A percentile compares a stretch with the other conserved stretches of the same genome.
Evolutionary conservation across 2,329 filamentous ascomycete species (phyloP).

Genomic region (Trichophyton benhamiae): DNA sequence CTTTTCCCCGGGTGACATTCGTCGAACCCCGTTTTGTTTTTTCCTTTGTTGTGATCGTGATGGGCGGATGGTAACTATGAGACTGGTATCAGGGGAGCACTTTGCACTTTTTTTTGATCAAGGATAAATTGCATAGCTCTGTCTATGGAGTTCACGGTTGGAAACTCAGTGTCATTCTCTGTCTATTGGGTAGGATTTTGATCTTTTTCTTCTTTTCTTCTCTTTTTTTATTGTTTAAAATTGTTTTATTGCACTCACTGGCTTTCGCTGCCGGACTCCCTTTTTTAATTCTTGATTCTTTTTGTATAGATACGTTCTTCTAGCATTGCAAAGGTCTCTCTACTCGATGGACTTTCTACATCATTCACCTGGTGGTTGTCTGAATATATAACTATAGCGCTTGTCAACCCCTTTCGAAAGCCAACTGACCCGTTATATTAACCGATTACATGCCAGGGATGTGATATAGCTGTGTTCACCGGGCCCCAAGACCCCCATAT

Average conservation of each 20-base stretch:
- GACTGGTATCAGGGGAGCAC: not conserved
- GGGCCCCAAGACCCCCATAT: not conserved
- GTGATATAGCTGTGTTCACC: not conserved
- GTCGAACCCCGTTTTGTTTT: not conserved
- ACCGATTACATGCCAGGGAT: not conserved
- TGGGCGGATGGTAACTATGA: not conserved
- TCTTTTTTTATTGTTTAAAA: no score
- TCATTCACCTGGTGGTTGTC: not conserved
- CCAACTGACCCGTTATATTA: not conserved
- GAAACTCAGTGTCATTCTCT: not conserved
- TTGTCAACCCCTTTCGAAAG: not conserved
- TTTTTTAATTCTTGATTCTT: no score
- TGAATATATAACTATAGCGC: not conserved
- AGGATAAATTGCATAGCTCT: not conserved
- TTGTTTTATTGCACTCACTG: not conserved
- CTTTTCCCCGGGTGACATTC: not conserved
- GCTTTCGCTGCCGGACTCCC: not conserved
- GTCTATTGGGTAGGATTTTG: not conserved
- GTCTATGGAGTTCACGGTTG: not conserved
- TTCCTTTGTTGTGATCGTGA: not conserved
- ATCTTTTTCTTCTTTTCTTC: not conserved
- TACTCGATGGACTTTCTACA: not conserved
- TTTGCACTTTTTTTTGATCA: not conserved
- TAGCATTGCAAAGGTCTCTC: not conserved
- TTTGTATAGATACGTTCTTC: constrained; percentile 1